These are phyloP conservation scores for Carex arenaria DNA, from an alignment of 202 grass and related monocot genomes.

Conservation along the genomic window DNA sequence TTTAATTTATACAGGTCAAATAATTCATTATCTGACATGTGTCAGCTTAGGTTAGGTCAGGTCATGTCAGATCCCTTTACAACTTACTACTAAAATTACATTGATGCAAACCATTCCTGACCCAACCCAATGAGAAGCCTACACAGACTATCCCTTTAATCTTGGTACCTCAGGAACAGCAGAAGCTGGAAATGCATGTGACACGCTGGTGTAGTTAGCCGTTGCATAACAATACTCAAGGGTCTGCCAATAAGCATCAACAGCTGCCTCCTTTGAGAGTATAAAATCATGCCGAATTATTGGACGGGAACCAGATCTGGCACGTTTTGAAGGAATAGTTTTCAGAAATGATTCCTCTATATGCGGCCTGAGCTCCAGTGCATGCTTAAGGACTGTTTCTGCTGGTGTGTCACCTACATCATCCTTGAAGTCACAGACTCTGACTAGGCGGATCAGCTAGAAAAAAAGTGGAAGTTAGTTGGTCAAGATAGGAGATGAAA, in stretches of 20 bases:
- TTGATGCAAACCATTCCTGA: neutral
- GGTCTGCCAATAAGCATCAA: conserved; percentile 95
- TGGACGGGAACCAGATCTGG: conserved; percentile 28
- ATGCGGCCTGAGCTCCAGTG: conserved; percentile 81
- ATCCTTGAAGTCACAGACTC: conserved; percentile 18
- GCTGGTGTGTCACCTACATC: conserved; percentile 34
- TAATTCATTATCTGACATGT: neutral
- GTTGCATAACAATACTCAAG: conserved; percentile 84
- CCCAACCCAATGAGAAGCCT: neutral
- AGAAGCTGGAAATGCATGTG: conserved; percentile 82
- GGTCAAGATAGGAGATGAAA: conserved; percentile 5
- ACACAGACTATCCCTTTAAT: neutral
- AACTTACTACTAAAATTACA: neutral
- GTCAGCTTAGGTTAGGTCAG: neutral
- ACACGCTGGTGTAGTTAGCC: conserved; percentile 44
- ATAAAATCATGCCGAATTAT: conserved; percentile 86
- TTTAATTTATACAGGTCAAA: neutral
- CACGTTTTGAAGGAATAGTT: conserved; percentile 46
- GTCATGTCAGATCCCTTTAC: neutral
- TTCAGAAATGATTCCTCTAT: conserved; percentile 82
- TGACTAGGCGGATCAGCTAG: conserved; percentile 82
- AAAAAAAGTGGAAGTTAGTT: conserved; percentile 25
- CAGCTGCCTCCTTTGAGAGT: conserved; percentile 59
- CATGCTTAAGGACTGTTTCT: conserved; percentile 54
- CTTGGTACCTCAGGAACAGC: conserved; percentile 70